Evolutionary conservation across 139 green algal genomes (phyloP), one percentile per base, ranked within the genome.

Genomic region (Nannochloris sp.): DNA sequence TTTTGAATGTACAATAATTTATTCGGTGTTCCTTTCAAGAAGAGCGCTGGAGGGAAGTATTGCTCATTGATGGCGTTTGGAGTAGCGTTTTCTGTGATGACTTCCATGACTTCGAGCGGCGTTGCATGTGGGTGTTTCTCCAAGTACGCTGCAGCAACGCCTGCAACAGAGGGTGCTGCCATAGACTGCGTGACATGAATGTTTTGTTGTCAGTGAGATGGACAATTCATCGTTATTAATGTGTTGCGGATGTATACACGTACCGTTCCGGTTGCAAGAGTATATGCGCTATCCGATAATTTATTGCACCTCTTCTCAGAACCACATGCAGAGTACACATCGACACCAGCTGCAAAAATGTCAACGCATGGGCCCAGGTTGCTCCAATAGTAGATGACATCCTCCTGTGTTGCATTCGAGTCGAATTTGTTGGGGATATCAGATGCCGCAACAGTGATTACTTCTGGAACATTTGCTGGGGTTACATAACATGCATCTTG

Each of bases 81-180:
- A 14, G 59, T 78, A n/a, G 71, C 60, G 24, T 14, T 5, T n/a
- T n/a, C 24, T 9, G 27, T 40, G 2, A 78, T 36, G 9, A 21
- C 46, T 15, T 24, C 15, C 5, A 23, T 29, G 12, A 78, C 60
- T 8, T 73, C 65, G 0, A 37, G 40, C 0, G 71, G 71, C 1
- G 43, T 16, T 11, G 65, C 59, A 11, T 46, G 29, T 8, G 64
- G 65, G 23, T 73, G 43, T 24, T 48, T 37, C 9, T 25, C 46
- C 23, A 79, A 46, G 27, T 86, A 74, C 11, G 88, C 44, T 0
- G 78, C 74, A 1, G 79, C 79, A 0, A 71, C 67, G 0, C 80
- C 85, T n/a, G 85, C 81, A 3, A 91, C 79, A 14, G 66, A 65
- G 2, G 78, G 79, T 37, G 67, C 74, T 2, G 74, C 70, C 74